Evolutionary conservation across 768 basidiomycete species (phyloP), one percentile per base, ranked within the genome.

Genomic region (Solioccasus polychromus): DNA sequence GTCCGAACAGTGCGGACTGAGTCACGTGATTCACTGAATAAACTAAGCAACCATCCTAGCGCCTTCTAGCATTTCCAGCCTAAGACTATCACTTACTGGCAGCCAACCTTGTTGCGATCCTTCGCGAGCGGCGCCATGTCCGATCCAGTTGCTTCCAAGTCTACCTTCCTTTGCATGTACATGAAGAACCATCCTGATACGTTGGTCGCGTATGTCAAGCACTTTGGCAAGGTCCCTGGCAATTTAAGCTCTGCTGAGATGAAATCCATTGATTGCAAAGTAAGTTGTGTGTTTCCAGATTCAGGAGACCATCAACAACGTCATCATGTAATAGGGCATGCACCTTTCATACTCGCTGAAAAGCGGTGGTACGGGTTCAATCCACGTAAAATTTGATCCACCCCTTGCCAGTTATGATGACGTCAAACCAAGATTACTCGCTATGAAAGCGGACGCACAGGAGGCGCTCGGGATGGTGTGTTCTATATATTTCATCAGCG

Each of bases 151-250:
- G 83, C 84, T 11, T 79, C 80, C 10, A 86, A 84, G 55, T 88
- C 88, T 17, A 71, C 69, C 2, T 92, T 89, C 61, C 73, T 92
- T 34, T 78, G 79, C 62, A 85, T 81, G 78, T 92, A 92, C 71
- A 92, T 91, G 89, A 83, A 78, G 24, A 80, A 71, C 50, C 90
- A 91, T 57, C 85, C 85, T 0, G 88, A 91, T 59, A 91, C 89
- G 2, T 71, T 92, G 53, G 86, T 92, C 28, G 86, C 86, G 3
- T 92, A 90, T 54, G 86, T 85, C 32, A 86, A 83, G 52, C 78
- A 84, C 74, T 88, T 75, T 55, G 87, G 84, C 8, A 80, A 83
- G 51, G 74, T 88, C 10, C 73, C 75, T 23, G 69, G 69, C 30
- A 57, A 60, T 22, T 75, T 88, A 15, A 63, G 65, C 3, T 74